Conservation (phyloP, 805 yeast species). For the Jamesozyma hellenica region DNA sequence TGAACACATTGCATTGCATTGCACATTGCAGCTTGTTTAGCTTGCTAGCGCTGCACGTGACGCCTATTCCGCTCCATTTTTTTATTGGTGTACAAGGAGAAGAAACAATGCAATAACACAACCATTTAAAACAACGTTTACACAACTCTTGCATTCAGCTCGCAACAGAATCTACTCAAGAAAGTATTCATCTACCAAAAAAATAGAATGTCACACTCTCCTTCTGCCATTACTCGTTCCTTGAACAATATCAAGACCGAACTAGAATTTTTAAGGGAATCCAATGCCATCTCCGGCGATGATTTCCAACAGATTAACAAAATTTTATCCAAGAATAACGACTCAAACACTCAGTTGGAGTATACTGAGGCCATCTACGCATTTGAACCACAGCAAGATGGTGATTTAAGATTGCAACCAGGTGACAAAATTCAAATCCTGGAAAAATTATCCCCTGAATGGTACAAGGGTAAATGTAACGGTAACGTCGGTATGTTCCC, state of each 20-base stretch:
- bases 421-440: slow-evolving; percentile 65
- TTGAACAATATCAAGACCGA: slow-evolving; percentile 67
- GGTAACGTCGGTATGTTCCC: slow-evolving; percentile 78
- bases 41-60: too few relatives aligned
- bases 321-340: slow-evolving; percentile 49
- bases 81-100: too few relatives aligned
- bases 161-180: too few relatives aligned
- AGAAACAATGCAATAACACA: too few relatives aligned
- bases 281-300: slow-evolving; percentile 55
- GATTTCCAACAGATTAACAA: slow-evolving; percentile 41
- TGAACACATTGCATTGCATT: background rate
- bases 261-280: slow-evolving; percentile 67
- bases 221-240: slow-evolving; percentile 68
- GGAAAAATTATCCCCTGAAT: slow-evolving; percentile 70
- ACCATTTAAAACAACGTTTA: too few relatives aligned
- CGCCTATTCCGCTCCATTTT: too few relatives aligned
- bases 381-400: slow-evolving; percentile 63
- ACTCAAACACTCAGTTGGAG: slow-evolving; percentile 26
- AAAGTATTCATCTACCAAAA: too few relatives aligned
- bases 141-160: too few relatives aligned
- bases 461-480: slow-evolving; percentile 78
- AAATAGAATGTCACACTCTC: too few relatives aligned
- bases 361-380: slow-evolving; percentile 64
- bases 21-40: too few relatives aligned
- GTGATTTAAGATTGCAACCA: slow-evolving; percentile 51